Percentiles rank a stretch among this genome's conserved stretches.
These are phyloP conservation scores for Ostreobium quekettii DNA, from an alignment of 139 green algal species.

Conservation along the genomic window DNA sequence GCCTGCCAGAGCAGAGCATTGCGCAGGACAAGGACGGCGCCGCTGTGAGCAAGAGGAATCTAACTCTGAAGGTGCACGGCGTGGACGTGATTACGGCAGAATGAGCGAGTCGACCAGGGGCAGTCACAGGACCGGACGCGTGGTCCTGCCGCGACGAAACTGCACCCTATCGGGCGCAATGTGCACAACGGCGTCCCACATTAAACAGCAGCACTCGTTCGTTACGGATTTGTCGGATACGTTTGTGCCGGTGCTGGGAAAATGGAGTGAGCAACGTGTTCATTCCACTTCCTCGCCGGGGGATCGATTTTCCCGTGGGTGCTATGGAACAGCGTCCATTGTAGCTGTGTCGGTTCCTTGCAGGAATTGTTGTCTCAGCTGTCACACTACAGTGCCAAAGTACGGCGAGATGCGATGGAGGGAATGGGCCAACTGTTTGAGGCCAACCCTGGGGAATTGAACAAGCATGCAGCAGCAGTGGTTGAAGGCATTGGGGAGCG, in stretches of 20 bases:
- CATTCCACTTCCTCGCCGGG: too few species aligned
- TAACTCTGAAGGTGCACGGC: conserved; percentile 62
- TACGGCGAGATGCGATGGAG: conserved; percentile 49
- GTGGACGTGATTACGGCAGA: neutral
- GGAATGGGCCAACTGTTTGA: conserved; percentile 61
- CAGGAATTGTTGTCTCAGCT: conserved; percentile 74
- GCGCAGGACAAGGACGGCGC: conserved; percentile 47
- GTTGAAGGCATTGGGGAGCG: conserved; percentile 29
- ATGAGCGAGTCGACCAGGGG: too few species aligned
- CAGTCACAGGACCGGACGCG: too few species aligned
- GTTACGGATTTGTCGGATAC: neutral
- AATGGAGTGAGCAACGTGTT: neutral
- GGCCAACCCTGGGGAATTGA: conserved; percentile 39
- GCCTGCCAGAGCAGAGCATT: conserved; percentile 54
- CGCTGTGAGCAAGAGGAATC: conserved; percentile 59
- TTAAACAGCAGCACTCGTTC: neutral
- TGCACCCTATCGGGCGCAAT: neutral
- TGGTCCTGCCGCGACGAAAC: too few species aligned
- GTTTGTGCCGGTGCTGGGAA: neutral
- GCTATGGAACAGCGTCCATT: too few species aligned
- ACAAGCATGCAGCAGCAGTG: conserved; percentile 14
- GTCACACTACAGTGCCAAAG: conserved; percentile 65
- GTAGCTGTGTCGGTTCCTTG: too few species aligned
- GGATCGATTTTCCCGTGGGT: too few species aligned
- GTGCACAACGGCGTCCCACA: too few species aligned